Base-by-base conservation (phyloP, 129 eudicot genomes). In the Mikania micrantha region DNA sequence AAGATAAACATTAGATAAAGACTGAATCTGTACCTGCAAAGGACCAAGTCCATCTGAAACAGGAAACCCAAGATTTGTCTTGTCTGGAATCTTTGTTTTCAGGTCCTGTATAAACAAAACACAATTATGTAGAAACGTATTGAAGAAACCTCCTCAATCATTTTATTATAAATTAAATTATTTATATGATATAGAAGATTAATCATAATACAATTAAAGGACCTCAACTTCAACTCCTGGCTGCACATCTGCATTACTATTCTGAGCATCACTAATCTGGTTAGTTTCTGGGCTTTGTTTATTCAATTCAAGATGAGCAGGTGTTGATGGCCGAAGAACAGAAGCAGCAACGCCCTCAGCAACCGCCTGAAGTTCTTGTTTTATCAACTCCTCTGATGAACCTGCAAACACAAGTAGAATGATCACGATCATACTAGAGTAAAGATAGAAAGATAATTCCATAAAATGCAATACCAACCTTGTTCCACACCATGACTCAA, bases 281-380 rank as follows among this genome's bases (percentile, higher is more conserved):
- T 44, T 72, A 66, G 68, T 71, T 41, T 67, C 77, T 58, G 76
- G 60, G 68, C 66, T 70, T 65, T 67, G 79, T 50, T 39, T 64
- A 38, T 67, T 77, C 50, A 70, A 70, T 42, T 83, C 96, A 5
- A 85, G 62, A 74, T 85, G 77, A 40, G 88, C 75, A 41, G 79
- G 82, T 22, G 72, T 78, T 15, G 96, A 86, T 32, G 95, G 74
- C 63, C 81, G 87, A 72, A 86, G 86, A 73, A 88, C 91, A 66
- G 91, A 82, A 63, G 98, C 95, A 59, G 96, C 96, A 29, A 93
- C 95, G 44, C 95, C 98, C 77, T 92, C 96, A 19, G 98, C 96
- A 73, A 90, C 94, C 7, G 92, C 95, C 74, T 86, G 96, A 70
- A 88, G 98, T 85, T 93, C 96, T 80, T 88, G 96, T 77, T 93